These are phyloP conservation scores for Aspergillus melleus DNA, from an alignment of 2,329 filamentous ascomycete genomes.

Conservation along the genomic window DNA sequence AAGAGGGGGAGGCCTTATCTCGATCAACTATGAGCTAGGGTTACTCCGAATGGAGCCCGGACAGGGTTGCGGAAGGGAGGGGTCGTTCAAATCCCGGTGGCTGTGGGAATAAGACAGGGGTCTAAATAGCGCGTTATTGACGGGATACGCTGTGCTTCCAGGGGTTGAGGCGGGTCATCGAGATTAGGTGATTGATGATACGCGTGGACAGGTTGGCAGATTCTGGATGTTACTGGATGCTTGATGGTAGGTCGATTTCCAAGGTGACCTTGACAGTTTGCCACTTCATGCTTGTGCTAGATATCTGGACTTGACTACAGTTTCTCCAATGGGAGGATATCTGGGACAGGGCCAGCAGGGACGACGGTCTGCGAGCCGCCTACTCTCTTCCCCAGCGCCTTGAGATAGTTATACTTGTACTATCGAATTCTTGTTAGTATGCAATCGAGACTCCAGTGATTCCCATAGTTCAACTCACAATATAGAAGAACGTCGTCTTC, in stretches of 20 bases:
- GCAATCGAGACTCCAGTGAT: background rate
- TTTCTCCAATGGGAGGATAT: slow-evolving; percentile 23
- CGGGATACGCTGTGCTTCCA: background rate
- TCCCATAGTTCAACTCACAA: slow-evolving; percentile 26
- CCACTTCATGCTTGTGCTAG: background rate
- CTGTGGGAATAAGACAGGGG: background rate
- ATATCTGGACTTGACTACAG: background rate
- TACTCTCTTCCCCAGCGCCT: slow-evolving; percentile 18
- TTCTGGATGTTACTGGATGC: too few relatives aligned
- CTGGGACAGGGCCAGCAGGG: slow-evolving; percentile 28
- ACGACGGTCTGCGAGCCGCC: slow-evolving; percentile 25
- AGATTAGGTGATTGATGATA: background rate
- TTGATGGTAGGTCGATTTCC: too few relatives aligned
- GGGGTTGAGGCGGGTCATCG: background rate
- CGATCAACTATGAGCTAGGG: too few relatives aligned
- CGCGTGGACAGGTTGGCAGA: background rate
- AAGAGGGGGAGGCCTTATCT: background rate
- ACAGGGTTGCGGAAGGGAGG: background rate
- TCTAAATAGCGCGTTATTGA: background rate
- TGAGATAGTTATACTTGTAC: slow-evolving; percentile 30
- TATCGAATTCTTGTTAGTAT: slow-evolving; percentile 5
- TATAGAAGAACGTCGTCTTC: slow-evolving; percentile 46
- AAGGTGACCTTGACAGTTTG: background rate
- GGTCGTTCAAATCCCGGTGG: background rate
- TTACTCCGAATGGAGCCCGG: too few relatives aligned